Base-by-base conservation (phyloP, 2,329 filamentous ascomycete species). In the Cercospora nicotianae region DNA sequence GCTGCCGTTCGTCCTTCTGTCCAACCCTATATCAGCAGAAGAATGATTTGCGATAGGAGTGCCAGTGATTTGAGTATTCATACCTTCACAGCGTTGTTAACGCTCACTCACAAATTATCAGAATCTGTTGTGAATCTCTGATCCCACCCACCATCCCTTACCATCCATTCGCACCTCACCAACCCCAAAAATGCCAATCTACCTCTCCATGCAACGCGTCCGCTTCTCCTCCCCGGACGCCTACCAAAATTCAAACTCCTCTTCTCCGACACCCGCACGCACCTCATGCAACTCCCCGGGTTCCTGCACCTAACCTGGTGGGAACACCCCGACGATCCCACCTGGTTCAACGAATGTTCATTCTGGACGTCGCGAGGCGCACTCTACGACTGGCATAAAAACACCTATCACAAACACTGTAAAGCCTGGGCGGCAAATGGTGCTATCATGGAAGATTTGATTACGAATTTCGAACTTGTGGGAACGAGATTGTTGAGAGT, bases 121-220 rank as follows among this genome's bases (percentile, higher is more conserved):
- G n/a, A n/a, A n/a, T n/a, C n/a, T n/a, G n/a, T n/a, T n/a, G n/a
- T n/a, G n/a, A n/a, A n/a, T n/a, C n/a, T n/a, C 2, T 31, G 30
- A 31, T 31, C 30, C 3, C 30, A 31, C 30, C 7, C 26, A n/a
- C n/a, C n/a, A n/a, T n/a, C n/a, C n/a, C n/a, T n/a, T n/a, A n/a
- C n/a, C n/a, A n/a, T n/a, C n/a, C n/a, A n/a, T n/a, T n/a, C n/a
- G n/a, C n/a, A n/a, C n/a, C n/a, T n/a, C n/a, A n/a, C n/a, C n/a
- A n/a, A n/a, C n/a, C n/a, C n/a, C n/a, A n/a, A 55, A 7, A 31
- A 65, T 66, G 64, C 64, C 64, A 7, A 66, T 66, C 45, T 66
- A 66, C 57, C 57, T 66, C 36, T 31, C 23, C 57, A 66, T 66
- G 64, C 64, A 66, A 55, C 64, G 64, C 55, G 64, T 66, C 64